Conservation (phyloP, 2,329 filamentous ascomycete species). For the Penicillium sp. region DNA sequence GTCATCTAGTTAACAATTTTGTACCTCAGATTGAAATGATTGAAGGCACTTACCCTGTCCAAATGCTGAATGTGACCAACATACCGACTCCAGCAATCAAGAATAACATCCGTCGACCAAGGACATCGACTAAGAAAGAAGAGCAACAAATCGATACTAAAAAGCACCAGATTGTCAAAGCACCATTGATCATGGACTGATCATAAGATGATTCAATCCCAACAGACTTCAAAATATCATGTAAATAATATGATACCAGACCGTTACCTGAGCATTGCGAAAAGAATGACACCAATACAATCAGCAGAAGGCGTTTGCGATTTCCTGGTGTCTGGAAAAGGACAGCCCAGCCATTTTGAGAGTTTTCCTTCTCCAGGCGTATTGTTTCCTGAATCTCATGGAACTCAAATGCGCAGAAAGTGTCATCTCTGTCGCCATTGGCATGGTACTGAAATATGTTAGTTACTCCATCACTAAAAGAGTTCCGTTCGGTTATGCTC, state of each 20-base stretch:
- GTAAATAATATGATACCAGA: conserved; percentile 35
- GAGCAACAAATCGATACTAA: conserved; percentile 35
- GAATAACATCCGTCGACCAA: conserved; percentile 14
- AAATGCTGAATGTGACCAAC: conserved; percentile 18
- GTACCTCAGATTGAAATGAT: background rate
- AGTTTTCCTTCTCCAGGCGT: conserved; percentile 5
- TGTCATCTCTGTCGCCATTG: conserved; percentile 1
- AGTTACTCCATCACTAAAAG: background rate
- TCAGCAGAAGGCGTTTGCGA: conserved; percentile 13
- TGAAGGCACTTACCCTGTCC: conserved; percentile 15
- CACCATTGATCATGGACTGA: conserved; percentile 29
- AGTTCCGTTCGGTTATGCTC: background rate
- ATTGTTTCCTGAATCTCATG: conserved; percentile 14
- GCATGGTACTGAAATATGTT: conserved; percentile 4
- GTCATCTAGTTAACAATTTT: background rate
- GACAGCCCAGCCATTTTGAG: conserved; percentile 11
- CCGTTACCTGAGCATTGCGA: conserved; percentile 20
- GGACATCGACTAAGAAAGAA: conserved; percentile 12
- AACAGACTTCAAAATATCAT: conserved; percentile 37
- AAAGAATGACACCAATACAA: conserved; percentile 14
- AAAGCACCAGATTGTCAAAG: conserved; percentile 14
- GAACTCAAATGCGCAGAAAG: conserved; percentile 7
- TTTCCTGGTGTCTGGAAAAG: conserved; percentile 22
- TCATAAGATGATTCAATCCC: conserved; percentile 18
- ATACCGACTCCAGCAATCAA: conserved; percentile 11